phyloP scores from a whole-genome alignment of 2,329 filamentous ascomycete species.

The Didymella lethalis region DNA sequence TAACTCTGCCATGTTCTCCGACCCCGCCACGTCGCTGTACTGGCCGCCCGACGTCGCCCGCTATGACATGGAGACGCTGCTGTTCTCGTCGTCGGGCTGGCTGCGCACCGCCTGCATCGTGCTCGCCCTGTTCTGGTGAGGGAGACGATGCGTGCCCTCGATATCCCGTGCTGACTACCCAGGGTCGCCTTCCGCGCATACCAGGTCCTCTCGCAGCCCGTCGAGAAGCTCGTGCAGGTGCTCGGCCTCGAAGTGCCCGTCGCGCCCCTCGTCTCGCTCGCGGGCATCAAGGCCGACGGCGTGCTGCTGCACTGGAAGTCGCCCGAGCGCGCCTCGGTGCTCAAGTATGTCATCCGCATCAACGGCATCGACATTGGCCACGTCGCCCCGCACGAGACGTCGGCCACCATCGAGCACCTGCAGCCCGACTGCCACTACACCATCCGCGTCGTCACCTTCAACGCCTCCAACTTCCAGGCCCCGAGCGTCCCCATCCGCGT shows the following conservation, averaged over 20 bases:
- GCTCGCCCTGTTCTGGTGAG: slow-evolving; percentile 44
- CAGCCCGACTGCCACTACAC: slow-evolving; percentile 91
- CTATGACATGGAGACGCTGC: slow-evolving; percentile 48
- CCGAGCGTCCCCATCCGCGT: slow-evolving; percentile 86
- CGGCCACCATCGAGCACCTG: slow-evolving; percentile 89
- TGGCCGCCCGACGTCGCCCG: slow-evolving; percentile 46
- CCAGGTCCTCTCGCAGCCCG: slow-evolving; percentile 88
- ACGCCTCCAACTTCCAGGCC: slow-evolving; percentile 89
- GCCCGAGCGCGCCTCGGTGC: slow-evolving; percentile 70
- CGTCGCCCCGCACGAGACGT: slow-evolving; percentile 79
- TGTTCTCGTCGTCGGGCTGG: slow-evolving; percentile 48
- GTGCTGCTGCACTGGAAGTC: slow-evolving; percentile 91
- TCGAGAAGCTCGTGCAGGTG: slow-evolving; percentile 87
- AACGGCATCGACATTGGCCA: slow-evolving; percentile 94
- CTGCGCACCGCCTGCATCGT: slow-evolving; percentile 47
- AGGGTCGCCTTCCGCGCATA: slow-evolving; percentile 81
- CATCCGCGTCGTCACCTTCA: slow-evolving; percentile 89
- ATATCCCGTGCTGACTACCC: neutral
- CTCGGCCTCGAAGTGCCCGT: slow-evolving; percentile 94
- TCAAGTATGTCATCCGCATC: slow-evolving; percentile 90
- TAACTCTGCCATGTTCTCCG: slow-evolving; percentile 41
- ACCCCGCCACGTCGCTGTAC: slow-evolving; percentile 42
- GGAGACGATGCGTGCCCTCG: neutral
- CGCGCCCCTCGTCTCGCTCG: slow-evolving; percentile 86
- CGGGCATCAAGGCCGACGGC: slow-evolving; percentile 85